A percentile compares a stretch with the other conserved stretches of the same genome.
phyloP scores from a whole-genome alignment of 23 red algal species.

The Gracilaria caudata region DNA sequence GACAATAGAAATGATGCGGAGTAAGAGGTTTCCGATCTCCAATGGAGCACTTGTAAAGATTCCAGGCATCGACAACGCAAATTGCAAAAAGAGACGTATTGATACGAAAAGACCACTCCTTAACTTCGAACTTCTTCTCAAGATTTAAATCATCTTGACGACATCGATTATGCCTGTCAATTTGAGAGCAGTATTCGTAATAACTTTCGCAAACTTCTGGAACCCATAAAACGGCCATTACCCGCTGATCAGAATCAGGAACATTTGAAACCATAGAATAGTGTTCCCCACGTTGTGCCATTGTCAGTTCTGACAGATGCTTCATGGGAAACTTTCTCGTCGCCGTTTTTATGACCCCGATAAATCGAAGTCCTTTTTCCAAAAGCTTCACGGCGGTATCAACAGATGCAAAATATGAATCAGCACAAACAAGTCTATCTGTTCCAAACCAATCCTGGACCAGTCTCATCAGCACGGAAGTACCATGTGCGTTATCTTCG shows the following conservation, averaged over 20 bases:
- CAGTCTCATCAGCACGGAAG: conserved; percentile 7
- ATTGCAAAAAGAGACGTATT: conserved; percentile 35
- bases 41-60: conserved; percentile 4
- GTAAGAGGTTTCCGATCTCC: neutral
- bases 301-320: neutral
- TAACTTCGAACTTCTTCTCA: conserved; percentile 53
- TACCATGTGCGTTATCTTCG: conserved; percentile 21
- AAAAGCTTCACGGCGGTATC: neutral
- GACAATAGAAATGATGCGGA: conserved; percentile 23
- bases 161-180: conserved; percentile 50
- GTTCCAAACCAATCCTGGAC: conserved; percentile 29
- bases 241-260: neutral
- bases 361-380: neutral
- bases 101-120: conserved; percentile 38
- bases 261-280: neutral
- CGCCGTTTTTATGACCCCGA: conserved; percentile 6
- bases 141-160: conserved; percentile 54
- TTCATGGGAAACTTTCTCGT: neutral
- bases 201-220: conserved; percentile 39
- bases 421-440: conserved; percentile 29
- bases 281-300: conserved; percentile 14
- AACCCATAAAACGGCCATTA: conserved; percentile 42
- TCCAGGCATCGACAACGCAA: conserved; percentile 46
- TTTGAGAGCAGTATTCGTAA: conserved; percentile 10
- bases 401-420: conserved; percentile 57